Base-by-base conservation (phyloP, 768 basidiomycete genomes). In the Leccinum boreale region DNA sequence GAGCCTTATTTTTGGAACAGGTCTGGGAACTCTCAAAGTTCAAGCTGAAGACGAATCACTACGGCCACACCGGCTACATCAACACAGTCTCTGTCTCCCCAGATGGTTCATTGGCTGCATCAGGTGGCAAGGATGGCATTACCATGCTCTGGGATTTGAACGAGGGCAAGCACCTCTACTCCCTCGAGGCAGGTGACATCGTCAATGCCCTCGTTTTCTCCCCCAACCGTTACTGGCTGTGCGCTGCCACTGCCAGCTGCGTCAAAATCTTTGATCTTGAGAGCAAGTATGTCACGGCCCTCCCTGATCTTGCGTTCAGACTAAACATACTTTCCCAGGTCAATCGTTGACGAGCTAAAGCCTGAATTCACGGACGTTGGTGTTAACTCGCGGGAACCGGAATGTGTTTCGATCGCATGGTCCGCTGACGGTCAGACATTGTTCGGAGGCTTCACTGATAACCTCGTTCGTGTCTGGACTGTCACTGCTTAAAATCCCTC, bases 141-240 rank as follows among this genome's bases (percentile, higher is more conserved):
- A 97, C 95, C 74, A 98, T 98, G 95, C 89, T 98, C 62, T 99
- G 97, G 97, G 97, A 99, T 75, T 81, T 99, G 70, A 98, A 98
- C 79, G 97, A 98, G 83, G 95, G 94, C 83, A 98, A 98, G 81
- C 97, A 98, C 84, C 87, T 99, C 70, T 99, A 99, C 85, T 98
- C 94, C 54, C 89, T 99, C 58, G 97, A 99, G 77, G 97, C 97
- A 50, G 95, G 95, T 59, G 93, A 99, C 74, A 81, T 94, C 66
- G 95, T 99, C 85, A 98, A 99, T 74, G 94, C 97, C 60, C 90
- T 99, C 65, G 97, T 98, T 74, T 99, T 99, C 85, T 95, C 93
- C 15, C 97, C 97, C 59, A 99, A 99, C 85, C 89, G 96, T 58
- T 99, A 99, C 90, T 99, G 97, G 97, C 81, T 99, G 63, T 99